Conservation (phyloP, 2,329 filamentous ascomycete genomes). For the Chalaropsis thielavioides region DNA sequence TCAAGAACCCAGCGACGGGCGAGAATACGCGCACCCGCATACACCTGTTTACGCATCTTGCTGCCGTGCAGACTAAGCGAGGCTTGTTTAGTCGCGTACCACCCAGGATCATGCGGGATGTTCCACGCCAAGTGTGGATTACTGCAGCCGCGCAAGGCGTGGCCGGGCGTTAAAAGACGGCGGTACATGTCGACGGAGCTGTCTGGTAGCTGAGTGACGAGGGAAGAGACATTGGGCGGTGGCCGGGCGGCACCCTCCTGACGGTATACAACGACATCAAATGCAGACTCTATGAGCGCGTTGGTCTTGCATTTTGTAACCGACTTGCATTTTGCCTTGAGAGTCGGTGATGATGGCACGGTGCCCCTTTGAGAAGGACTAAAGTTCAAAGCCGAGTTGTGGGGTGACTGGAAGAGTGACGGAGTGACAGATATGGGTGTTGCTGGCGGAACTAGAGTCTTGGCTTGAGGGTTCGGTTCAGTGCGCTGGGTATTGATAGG, state of each 20-base stretch:
- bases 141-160: neutral
- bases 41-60: constrained; percentile 1
- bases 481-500: neutral
- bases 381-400: neutral
- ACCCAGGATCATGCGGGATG: neutral
- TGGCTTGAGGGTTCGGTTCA: neutral
- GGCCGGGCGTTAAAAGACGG: constrained; percentile 8
- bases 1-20: constrained; percentile 7
- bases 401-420: neutral
- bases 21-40: constrained; percentile 5
- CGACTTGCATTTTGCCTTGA: neutral
- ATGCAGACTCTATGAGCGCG: neutral
- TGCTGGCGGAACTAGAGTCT: neutral
- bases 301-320: neutral
- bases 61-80: neutral
- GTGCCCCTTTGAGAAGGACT: neutral
- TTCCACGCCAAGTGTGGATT: constrained; percentile 7
- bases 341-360: neutral
- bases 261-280: constrained; percentile 10
- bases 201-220: constrained; percentile 7
- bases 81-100: constrained; percentile 6
- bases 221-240: constrained; percentile 1
- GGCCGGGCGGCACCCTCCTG: neutral
- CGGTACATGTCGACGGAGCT: constrained; percentile 5
- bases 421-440: neutral